Conservation (phyloP, 805 yeast genomes). For the Grigorovia jiainica region DNA sequence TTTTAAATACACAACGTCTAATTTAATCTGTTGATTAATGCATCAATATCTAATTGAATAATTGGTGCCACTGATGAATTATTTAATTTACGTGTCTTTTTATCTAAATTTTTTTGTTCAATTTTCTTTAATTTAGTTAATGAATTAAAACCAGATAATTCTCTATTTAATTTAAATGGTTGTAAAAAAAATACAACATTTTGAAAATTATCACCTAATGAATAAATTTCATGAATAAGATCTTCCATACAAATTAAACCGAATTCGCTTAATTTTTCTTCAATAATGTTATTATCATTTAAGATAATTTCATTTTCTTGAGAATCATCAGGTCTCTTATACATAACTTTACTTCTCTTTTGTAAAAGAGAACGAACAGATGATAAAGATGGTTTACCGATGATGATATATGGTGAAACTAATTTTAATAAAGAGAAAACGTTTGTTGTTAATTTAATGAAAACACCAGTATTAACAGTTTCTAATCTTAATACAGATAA, state of each 20-base stretch:
- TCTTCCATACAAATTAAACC: constrained; percentile 78
- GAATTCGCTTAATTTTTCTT: constrained; percentile 57
- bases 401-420: constrained; percentile 61
- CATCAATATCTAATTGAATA: constrained; percentile 64
- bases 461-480: constrained; percentile 58
- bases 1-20: constrained; percentile 14
- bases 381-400: constrained; percentile 65
- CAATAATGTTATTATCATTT: constrained; percentile 68
- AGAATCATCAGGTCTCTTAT: constrained; percentile 21
- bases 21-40: constrained; percentile 56
- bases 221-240: constrained; percentile 58
- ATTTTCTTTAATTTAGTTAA: constrained; percentile 57
- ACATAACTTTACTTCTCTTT: constrained; percentile 58
- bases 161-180: constrained; percentile 62
- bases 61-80: constrained; percentile 59
- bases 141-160: constrained; percentile 68
- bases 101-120: constrained; percentile 43
- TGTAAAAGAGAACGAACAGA: constrained; percentile 66
- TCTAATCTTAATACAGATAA: constrained; percentile 52
- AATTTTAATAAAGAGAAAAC: constrained; percentile 56
- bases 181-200: constrained; percentile 50
- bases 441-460: constrained; percentile 52
- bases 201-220: constrained; percentile 58
- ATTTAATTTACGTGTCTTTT: constrained; percentile 35
- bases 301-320: constrained; percentile 38